A percentile compares a stretch with the other conserved stretches of the same genome.
Conservation (phyloP, 208 protist genomes). For the Leishmania braziliensis region DNA sequence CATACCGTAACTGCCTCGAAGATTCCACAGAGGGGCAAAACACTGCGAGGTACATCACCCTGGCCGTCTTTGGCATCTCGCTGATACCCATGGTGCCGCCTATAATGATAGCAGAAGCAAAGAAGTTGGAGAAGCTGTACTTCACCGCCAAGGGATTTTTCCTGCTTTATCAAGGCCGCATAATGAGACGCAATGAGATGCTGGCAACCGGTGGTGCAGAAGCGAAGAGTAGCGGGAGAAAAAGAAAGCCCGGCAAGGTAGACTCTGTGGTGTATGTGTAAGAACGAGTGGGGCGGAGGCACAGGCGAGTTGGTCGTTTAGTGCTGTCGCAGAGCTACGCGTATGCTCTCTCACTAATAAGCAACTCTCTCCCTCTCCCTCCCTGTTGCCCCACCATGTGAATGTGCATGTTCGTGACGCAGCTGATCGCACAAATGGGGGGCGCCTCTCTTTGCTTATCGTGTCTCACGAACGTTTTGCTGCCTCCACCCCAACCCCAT, state of each 20-base stretch:
- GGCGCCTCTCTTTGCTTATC: not conserved
- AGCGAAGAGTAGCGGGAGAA: not conserved
- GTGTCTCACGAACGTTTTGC: not conserved
- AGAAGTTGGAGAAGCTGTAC: constrained; percentile 8
- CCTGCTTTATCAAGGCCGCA: not conserved
- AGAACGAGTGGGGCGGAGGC: not conserved
- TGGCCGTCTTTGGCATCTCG: not conserved
- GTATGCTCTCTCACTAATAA: not conserved
- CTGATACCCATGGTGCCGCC: constrained; percentile 26
- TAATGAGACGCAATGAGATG: not conserved
- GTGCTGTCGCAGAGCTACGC: not conserved
- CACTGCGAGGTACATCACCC: not conserved
- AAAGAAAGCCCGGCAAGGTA: not conserved
- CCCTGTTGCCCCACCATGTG: not conserved
- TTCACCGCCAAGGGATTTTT: constrained; percentile 14
- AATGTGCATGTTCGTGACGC: not conserved
- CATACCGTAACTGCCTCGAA: not conserved
- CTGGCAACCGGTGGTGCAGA: not conserved
- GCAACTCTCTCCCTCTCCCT: not conserved
- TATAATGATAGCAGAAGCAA: constrained; percentile 17
- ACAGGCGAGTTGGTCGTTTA: not conserved
- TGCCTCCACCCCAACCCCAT: not conserved
- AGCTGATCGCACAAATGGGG: not conserved
- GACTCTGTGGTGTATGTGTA: not conserved
- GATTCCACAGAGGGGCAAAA: not conserved